Evolutionary conservation across 805 yeast species (phyloP), one percentile per base, ranked within the genome.

Genomic region (Sugiyamaella floridensis): DNA sequence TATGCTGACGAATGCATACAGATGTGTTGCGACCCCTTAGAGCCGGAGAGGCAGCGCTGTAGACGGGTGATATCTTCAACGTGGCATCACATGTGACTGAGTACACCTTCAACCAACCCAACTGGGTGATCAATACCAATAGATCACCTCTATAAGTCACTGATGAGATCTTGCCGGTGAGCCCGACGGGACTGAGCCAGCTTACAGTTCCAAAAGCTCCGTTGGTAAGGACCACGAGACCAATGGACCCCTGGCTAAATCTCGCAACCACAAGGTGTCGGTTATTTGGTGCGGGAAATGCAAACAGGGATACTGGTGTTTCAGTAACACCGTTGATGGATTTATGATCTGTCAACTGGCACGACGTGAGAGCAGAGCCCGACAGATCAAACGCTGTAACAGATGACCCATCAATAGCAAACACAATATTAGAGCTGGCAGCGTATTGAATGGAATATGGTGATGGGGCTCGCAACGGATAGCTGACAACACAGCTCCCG

Each of bases 401-500:
- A 3, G n/a, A 32, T 5, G 46, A 44, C 15, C 46, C 40, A 9
- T 43, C 47, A 9, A 49, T 43, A 16, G 52, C 28, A 15, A 49
- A 41, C 10, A 49, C 11, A 20, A 15, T 29, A 22, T 48, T 48
- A 26, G 37, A 20, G 28, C 42, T 32, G 26, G 29, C 52, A 14
- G 52, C 48, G 18, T 43, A 16, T 10, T 43, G 26, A 14, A 32
- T 14, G n/a, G n/a, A 14, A 32, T 8, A 14, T 32, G 37, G 4
- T 5, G 37, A 11, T 11, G n/a, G 15, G n/a, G 12, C 19, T 43
- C 46, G 12, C 41, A 19, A 28, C n/a, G 40, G 48, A 10, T 32
- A 28, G 16, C 28, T 44, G 9, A 51, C 42, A 6, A 20, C 44
- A 45, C 54, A 54, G 9, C n/a, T 43, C 10, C 56, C 56, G 9